A percentile compares a stretch with the other conserved stretches of the same genome.
phyloP scores from a whole-genome alignment of 495 filamentous ascomycete species.

The Aspergillus saccharolyticus region DNA sequence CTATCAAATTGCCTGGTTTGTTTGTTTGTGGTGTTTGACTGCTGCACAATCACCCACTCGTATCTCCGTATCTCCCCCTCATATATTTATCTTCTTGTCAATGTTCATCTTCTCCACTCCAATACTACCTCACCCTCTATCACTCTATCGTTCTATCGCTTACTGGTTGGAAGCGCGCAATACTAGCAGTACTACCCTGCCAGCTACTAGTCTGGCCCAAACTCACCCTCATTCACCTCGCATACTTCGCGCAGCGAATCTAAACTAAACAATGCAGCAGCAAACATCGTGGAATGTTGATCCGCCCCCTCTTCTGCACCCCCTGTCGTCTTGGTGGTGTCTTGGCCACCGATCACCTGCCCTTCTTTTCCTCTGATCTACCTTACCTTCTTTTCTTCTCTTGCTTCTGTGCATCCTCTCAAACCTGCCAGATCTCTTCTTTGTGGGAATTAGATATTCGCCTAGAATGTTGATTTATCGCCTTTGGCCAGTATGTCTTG shows the following conservation, averaged over 20 bases:
- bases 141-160: too few species aligned
- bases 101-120: not conserved
- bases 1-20: not conserved
- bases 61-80: too few species aligned
- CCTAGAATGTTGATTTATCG: slow-evolving; percentile 30
- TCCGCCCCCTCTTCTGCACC: not conserved
- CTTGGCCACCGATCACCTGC: not conserved
- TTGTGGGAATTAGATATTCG: not conserved
- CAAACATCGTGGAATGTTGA: not conserved
- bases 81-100: not conserved
- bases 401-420: not conserved
- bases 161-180: too few species aligned
- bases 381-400: not conserved
- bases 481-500: slow-evolving; percentile 22
- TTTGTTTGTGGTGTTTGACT: not conserved
- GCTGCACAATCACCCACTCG: not conserved
- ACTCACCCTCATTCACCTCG: not conserved
- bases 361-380: not conserved
- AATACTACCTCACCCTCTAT: too few species aligned
- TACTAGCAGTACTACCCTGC: not conserved
- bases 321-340: not conserved
- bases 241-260: not conserved
- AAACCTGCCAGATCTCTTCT: not conserved
- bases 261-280: not conserved
- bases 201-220: not conserved